Percentiles rank a stretch among this genome's conserved stretches.
These are phyloP conservation scores for Wallacemonas sp. DNA, from an alignment of 208 protist genomes.

Conservation along the genomic window DNA sequence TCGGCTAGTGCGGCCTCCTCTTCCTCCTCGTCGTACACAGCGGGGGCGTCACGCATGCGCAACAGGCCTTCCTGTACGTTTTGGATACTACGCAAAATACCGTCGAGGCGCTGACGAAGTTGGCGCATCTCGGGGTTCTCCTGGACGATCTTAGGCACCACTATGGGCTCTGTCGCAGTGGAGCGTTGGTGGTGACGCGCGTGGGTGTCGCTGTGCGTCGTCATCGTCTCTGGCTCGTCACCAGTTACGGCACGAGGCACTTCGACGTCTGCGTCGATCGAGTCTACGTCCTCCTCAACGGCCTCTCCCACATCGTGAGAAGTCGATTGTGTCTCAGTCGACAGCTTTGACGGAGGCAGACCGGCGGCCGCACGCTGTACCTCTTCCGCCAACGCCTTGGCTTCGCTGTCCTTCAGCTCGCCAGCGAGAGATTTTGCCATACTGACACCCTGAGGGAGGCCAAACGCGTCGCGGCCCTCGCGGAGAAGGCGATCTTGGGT, in stretches of 20 bases:
- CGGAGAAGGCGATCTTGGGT: constrained; percentile 86
- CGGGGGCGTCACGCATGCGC: constrained; percentile 19
- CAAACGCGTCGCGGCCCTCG: constrained; percentile 56
- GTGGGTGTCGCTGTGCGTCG: not conserved
- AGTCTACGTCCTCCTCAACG: constrained; percentile 5
- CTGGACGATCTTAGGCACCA: constrained; percentile 4
- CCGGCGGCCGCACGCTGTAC: constrained; percentile 7
- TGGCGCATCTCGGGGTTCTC: constrained; percentile 41
- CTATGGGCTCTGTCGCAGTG: not conserved
- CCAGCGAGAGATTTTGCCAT: constrained; percentile 74
- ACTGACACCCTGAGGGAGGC: constrained; percentile 68
- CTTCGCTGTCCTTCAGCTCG: constrained; percentile 43
- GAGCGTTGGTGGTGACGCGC: not conserved
- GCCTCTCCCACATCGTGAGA: not conserved
- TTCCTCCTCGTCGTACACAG: constrained; percentile 59
- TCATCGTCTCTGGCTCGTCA: not conserved
- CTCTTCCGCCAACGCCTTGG: constrained; percentile 17
- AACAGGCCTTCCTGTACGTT: constrained; percentile 55
- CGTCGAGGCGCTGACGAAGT: constrained; percentile 64
- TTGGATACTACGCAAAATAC: constrained; percentile 79
- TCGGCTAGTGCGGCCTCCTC: constrained; percentile 67
- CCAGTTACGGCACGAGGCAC: not conserved
- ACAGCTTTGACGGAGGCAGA: not conserved
- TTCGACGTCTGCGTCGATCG: not conserved
- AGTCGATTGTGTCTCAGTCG: not conserved